Evolutionary conservation across 1,139 yeast genomes (phyloP), one percentile per base, ranked within the genome.

Genomic region (Lodderomyces margitis): DNA sequence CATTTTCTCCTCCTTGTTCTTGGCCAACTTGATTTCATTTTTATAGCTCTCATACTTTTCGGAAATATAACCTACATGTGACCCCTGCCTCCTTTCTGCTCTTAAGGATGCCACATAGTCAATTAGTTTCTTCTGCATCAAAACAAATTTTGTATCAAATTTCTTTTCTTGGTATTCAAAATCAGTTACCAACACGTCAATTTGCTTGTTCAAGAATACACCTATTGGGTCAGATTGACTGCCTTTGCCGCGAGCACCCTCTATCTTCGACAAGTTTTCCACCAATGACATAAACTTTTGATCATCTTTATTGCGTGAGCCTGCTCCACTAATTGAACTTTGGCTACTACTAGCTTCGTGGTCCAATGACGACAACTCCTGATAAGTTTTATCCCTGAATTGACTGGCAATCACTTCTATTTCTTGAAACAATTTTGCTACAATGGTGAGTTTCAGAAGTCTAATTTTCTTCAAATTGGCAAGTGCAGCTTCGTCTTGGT

Each of bases 341-440:
- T 34, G 44, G 15, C 27, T 36, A 39, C 38, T 37, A 37, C 35
- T 36, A 3, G 58, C 70, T 39, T 67, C 74, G 45, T 66, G 66
- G 41, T 71, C 75, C 45, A 70, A 56, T 1, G 70, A 57, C 14
- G 71, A 54, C 41, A 91, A 68, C 45, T 75, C 78, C 30, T 72
- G 70, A 80, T 91, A 85, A 9, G 81, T 69, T 34, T 74, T 74
- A 42, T 72, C 70, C 51, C 86, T 79, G 62, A 87, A 91, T 23
- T 72, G 74, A 24, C 77, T 78, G 12, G 87, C 75, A 9, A 87
- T 79, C 9, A 60, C 64, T 46, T 82, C 87, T 2, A 87, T 84
- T 49, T 83, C 85, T 5, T 62, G 62, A 80, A 91, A 87, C 4
- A 88, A 76, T 39, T 76, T 58, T 17, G 53, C 37, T 16, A 65